These are phyloP conservation scores for Leishmania aethiopica DNA, from an alignment of 208 protist genomes.

Conservation along the genomic window DNA sequence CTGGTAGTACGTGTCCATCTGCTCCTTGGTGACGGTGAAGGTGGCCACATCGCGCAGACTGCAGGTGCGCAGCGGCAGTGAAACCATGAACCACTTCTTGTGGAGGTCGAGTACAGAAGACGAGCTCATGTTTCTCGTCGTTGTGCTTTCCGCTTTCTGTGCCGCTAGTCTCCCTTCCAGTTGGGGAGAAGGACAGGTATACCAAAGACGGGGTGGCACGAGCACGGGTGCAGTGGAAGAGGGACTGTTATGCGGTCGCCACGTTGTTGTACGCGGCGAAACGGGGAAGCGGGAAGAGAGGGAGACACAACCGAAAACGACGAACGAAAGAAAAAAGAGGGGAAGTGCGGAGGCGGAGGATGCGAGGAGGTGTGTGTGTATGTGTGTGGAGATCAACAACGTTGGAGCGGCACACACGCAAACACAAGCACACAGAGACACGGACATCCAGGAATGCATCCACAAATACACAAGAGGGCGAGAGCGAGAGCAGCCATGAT, in stretches of 20 bases:
- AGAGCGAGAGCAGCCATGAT: not conserved
- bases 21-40: slow-evolving; percentile 66
- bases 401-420: not conserved
- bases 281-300: not conserved
- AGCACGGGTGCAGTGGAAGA: not conserved
- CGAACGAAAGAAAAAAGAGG: not conserved
- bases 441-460: not conserved
- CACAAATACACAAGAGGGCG: not conserved
- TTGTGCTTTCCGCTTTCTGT: slow-evolving; percentile 4
- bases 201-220: not conserved
- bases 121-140: slow-evolving; percentile 15
- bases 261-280: not conserved
- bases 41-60: slow-evolving; percentile 91
- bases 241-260: not conserved
- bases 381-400: not conserved
- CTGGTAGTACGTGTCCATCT: slow-evolving; percentile 82
- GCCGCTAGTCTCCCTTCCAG: not conserved
- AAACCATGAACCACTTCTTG: slow-evolving; percentile 81
- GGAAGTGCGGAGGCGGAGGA: not conserved
- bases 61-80: slow-evolving; percentile 72
- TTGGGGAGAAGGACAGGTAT: not conserved
- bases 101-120: slow-evolving; percentile 68
- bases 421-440: not conserved
- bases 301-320: not conserved
- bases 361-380: no score